Evolutionary conservation across 208 protist species (phyloP).

Genomic region (Trypanosoma mega): DNA sequence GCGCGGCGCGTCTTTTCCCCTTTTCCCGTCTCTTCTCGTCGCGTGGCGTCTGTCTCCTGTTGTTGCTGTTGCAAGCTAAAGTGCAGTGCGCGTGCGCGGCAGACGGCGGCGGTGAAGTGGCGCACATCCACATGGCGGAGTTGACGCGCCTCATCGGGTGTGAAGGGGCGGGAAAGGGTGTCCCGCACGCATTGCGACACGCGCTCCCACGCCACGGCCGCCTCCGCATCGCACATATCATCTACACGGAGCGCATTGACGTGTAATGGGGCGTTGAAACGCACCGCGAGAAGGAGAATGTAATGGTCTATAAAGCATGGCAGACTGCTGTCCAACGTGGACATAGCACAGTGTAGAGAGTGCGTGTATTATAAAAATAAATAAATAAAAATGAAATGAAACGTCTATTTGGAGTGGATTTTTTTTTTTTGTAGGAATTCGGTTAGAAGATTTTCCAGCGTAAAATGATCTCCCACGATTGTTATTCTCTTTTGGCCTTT

Average conservation of each 20-base stretch:
- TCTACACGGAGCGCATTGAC: background rate
- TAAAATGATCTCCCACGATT: too few species aligned
- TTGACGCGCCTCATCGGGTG: conserved; percentile 43
- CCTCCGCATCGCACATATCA: background rate
- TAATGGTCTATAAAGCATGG: conserved; percentile 83
- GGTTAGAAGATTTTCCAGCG: too few species aligned
- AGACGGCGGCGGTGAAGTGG: background rate
- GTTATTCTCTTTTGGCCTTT: too few species aligned
- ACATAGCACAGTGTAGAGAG: conserved; percentile 3
- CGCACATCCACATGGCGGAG: background rate
- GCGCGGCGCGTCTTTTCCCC: background rate
- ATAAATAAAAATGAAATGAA: conserved; percentile 9
- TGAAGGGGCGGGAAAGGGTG: conserved; percentile 43
- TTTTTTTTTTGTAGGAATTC: too few species aligned
- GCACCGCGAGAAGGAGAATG: conserved; percentile 77
- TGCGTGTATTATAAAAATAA: conserved; percentile 25
- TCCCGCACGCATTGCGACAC: conserved; percentile 60
- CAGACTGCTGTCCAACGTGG: conserved; percentile 31
- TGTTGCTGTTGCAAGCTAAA: background rate
- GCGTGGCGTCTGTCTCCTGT: background rate
- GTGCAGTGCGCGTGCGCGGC: background rate
- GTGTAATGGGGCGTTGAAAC: conserved; percentile 63
- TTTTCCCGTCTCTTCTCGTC: background rate
- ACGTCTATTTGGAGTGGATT: too few species aligned
- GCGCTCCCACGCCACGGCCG: conserved; percentile 39